Base-by-base conservation (phyloP, 495 filamentous ascomycete genomes). In the Annulohypoxylon nitens region DNA sequence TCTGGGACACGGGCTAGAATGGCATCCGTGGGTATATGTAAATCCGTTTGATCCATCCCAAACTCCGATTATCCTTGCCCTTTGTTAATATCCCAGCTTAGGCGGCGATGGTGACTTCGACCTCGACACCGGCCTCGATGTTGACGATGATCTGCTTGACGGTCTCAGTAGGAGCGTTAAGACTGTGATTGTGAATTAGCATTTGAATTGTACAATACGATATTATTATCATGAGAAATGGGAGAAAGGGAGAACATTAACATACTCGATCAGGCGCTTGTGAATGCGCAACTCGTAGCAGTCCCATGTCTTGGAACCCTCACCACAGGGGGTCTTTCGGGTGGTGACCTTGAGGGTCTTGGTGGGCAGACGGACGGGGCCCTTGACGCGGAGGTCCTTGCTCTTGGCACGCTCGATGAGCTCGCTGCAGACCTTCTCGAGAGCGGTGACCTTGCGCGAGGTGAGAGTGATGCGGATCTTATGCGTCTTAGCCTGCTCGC, bases 141-240 rank as follows among this genome's bases (percentile, higher is more conserved):
- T 99, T 99, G 88, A 98, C 94, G 84, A 99, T 99, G 89, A 99
- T 98, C 90, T 97, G 94, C 91, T 99, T 99, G 84, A 99, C 96
- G 69, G 97, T 93, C 89, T 99, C 96, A 77, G 96, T 99, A 63
- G 96, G 96, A 70, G 96, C 96, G 83, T 95, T 96, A 66, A 98
- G 87, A 86, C 93, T 95, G 75, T 68, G n/a, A 25, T 54, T 9
- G 30, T 26, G 18, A 25, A 11, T 64, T 30, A 30, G 30, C 30
- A 30, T 30, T 3, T 30, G 30, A 30, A 30, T 3, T 1, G 30
- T 30, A 30, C 2, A 6, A 30, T 30, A 30, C 30, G 30, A 30
- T 61, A 73, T 30, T 41, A 34, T 30, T 9, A 39, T 39, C 4
- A 10, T 10, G 2, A 11, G 1, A 12, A 39, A 14, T 43, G 2